Conservation (phyloP, 176 grass and related monocot species). For the Zizania latifolia region DNA sequence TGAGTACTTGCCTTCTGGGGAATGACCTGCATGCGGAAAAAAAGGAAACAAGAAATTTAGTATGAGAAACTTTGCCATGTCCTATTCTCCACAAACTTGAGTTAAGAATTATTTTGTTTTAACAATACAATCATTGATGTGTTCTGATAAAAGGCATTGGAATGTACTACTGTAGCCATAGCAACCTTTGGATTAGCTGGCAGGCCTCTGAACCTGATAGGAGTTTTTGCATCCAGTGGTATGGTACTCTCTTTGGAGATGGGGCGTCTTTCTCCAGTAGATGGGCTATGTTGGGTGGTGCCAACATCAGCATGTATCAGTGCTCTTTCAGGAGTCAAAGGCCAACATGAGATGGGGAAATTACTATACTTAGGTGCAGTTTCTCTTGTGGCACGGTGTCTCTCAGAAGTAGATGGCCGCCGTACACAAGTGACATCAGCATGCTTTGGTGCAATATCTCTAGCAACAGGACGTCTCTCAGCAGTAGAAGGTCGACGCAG, state of each 20-base stretch:
- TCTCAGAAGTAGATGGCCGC: constrained; percentile 44
- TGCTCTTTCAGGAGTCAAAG: constrained; percentile 24
- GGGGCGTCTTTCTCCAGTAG: constrained; percentile 30
- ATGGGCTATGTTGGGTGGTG: constrained; percentile 23
- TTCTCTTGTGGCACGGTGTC: constrained; percentile 25
- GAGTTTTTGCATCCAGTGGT: constrained; percentile 21
- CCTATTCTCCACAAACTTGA: too few species aligned
- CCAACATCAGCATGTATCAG: constrained; percentile 12
- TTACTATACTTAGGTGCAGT: constrained; percentile 22
- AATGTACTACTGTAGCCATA: constrained; percentile 30
- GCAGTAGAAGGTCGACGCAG: neutral
- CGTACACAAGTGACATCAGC: neutral
- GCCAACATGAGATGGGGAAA: neutral
- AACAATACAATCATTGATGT: constrained; percentile 4
- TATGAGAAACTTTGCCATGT: too few species aligned
- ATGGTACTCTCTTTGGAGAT: constrained; percentile 12
- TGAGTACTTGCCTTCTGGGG: constrained; percentile 43
- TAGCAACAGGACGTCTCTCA: neutral
- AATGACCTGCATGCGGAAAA: constrained; percentile 50
- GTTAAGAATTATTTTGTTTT: too few species aligned
- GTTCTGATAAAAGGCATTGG: neutral
- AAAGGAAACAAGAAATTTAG: constrained; percentile 8
- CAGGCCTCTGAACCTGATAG: constrained; percentile 21
- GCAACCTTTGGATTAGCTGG: constrained; percentile 12
- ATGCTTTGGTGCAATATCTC: constrained; percentile 18